phyloP scores from a whole-genome alignment of 2,329 filamentous ascomycete genomes.

The Exophiala aquamarina region DNA sequence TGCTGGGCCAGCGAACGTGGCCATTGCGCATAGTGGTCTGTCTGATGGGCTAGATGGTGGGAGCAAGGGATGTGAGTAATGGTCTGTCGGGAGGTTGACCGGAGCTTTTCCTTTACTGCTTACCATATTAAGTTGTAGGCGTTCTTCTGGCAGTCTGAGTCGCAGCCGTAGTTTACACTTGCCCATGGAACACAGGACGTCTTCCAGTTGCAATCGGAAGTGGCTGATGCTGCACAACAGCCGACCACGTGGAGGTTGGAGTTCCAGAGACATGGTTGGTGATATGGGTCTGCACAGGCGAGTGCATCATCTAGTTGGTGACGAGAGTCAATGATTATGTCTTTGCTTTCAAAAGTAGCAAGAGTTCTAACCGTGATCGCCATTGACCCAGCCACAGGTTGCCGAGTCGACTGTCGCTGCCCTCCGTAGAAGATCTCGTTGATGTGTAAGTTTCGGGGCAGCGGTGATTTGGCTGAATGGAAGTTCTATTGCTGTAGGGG shows the following conservation, averaged over 20 bases:
- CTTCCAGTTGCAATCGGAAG: slow-evolving; percentile 9
- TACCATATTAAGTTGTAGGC: slow-evolving; percentile 10
- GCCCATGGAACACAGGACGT: slow-evolving; percentile 11
- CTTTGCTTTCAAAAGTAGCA: no score
- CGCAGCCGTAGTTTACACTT: slow-evolving; percentile 9
- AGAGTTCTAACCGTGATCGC: slow-evolving; percentile 6
- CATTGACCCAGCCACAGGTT: slow-evolving; percentile 15
- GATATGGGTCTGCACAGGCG: slow-evolving; percentile 7
- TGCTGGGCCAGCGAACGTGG: slow-evolving; percentile 10
- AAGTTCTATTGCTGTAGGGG: slow-evolving; percentile 1
- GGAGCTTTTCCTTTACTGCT: not conserved
- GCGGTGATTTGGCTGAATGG: slow-evolving; percentile 8
- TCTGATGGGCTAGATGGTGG: slow-evolving; percentile 1
- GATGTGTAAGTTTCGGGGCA: slow-evolving; percentile 7
- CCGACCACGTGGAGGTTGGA: slow-evolving; percentile 8
- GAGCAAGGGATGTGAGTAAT: no score
- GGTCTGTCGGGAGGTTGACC: not conserved
- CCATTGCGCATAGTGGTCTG: slow-evolving; percentile 7
- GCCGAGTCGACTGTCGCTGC: slow-evolving; percentile 3
- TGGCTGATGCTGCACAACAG: slow-evolving; percentile 5
- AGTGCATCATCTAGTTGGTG: slow-evolving; percentile 7
- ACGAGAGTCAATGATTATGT: no score
- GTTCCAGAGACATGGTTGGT: slow-evolving; percentile 9
- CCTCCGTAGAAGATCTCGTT: slow-evolving; percentile 6
- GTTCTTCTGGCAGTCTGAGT: slow-evolving; percentile 9